Percentiles rank a stretch among this genome's conserved stretches.
These are phyloP conservation scores for Tephrocybe sp. DNA, from an alignment of 768 basidiomycete species.

Conservation along the genomic window DNA sequence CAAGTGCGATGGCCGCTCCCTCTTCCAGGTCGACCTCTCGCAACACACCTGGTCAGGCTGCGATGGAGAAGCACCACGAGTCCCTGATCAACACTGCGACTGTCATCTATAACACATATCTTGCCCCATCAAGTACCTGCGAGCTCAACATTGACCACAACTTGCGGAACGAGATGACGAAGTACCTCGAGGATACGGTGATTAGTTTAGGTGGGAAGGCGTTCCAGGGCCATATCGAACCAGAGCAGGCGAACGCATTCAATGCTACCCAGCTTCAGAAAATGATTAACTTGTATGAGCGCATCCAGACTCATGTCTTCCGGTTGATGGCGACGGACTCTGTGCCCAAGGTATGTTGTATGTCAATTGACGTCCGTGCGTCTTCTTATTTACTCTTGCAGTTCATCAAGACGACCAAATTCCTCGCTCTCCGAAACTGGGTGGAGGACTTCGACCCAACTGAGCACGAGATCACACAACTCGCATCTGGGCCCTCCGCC, in stretches of 20 bases:
- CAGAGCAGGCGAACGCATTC: slow-evolving; percentile 78
- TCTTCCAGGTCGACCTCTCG: slow-evolving; percentile 35
- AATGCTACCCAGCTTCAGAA: slow-evolving; percentile 95
- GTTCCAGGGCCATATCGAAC: slow-evolving; percentile 79
- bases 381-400: slow-evolving; percentile 26
- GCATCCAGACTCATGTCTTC: slow-evolving; percentile 97
- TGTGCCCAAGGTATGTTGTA: slow-evolving; percentile 79
- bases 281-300: slow-evolving; percentile 91
- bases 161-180: slow-evolving; percentile 89
- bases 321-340: slow-evolving; percentile 98
- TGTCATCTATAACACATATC: slow-evolving; percentile 90
- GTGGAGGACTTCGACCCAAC: slow-evolving; percentile 73
- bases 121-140: slow-evolving; percentile 92
- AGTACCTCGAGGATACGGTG: slow-evolving; percentile 90
- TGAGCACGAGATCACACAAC: slow-evolving; percentile 57
- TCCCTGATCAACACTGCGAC: slow-evolving; percentile 93
- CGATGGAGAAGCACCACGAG: slow-evolving; percentile 98
- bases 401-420: slow-evolving; percentile 89
- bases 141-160: slow-evolving; percentile 99
- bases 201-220: slow-evolving; percentile 72
- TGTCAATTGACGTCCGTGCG: background rate
- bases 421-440: slow-evolving; percentile 77
- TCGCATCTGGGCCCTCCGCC: slow-evolving; percentile 54
- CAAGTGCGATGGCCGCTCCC: slow-evolving; percentile 72
- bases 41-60: slow-evolving; percentile 71